Base-by-base conservation (phyloP, 108 stramenopile genomes). In the Licmophora abbreviata region DNA sequence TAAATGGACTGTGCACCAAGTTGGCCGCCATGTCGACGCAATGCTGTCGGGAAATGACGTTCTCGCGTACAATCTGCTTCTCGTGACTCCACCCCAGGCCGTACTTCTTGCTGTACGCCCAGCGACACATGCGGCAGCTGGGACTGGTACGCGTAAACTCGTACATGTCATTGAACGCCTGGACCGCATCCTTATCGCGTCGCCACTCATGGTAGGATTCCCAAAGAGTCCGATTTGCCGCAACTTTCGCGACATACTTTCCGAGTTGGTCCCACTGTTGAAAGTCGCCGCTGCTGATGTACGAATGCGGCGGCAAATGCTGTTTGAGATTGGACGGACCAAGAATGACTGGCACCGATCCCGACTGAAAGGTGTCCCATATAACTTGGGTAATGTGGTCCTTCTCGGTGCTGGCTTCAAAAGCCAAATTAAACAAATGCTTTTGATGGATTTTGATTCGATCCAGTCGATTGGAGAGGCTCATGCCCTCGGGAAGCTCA, bases 331-430 rank as follows among this genome's bases (percentile, higher is more conserved):
- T 90, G 23, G 59, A 57, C 0, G 88, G 76, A 14, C 88, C 83
- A 30, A 76, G 46, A 53, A 79, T 48, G 12, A 82, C 69, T 1
- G 88, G 88, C n/a, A 85, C 42, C 0, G 79, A 56, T 9, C 88
- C 83, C 27, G 83, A 63, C 21, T 62, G 23, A 0, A 85, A 42
- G 2, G 83, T 63, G 21, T 68, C 74, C 81, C 81, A 90, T 3
- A 81, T 43, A 34, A 73, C 66, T 21, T 76, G 69, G 4, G 88
- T 82, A 29, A 90, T 72, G 48, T 85, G 72, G 55, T 90, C 83
- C 31, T 80, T 69, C 21, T 61, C 58, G 5, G 37, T 56, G 15
- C 53, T 29, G 27, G 58, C 56, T 30, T 90, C 88, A 31, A 78
- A 79, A 15, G 76, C 75, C 37, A 90, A 57, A 48, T 76, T 67